Conservation (phyloP, 768 basidiomycete species). For the Baorangia bicolor region DNA sequence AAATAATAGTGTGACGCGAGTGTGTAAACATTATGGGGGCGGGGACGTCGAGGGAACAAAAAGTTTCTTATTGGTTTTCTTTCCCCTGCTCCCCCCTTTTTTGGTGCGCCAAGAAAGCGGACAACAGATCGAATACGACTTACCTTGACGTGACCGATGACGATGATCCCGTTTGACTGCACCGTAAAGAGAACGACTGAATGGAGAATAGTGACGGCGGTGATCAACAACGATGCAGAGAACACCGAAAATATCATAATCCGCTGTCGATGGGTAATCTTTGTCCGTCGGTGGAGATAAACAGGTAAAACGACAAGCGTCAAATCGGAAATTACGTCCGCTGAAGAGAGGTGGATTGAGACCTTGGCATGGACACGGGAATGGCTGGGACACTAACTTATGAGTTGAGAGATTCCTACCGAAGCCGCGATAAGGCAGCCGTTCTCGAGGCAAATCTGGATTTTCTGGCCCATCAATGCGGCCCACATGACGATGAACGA, state of each 20-base stretch:
- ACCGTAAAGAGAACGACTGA: constrained; percentile 5
- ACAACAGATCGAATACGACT: neutral
- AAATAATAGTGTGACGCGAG: no score
- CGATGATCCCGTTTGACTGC: neutral
- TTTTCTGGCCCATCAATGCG: constrained; percentile 16
- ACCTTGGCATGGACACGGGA: neutral
- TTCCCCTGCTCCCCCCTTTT: neutral
- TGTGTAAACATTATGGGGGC: neutral
- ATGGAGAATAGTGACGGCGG: constrained; percentile 20
- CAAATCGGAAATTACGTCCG: constrained; percentile 20
- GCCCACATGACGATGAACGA: constrained; percentile 27
- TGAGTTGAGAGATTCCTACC: constrained; percentile 18
- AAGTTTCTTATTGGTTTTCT: neutral
- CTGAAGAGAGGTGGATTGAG: constrained; percentile 3
- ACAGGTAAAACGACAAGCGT: constrained; percentile 20
- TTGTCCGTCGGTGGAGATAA: constrained; percentile 3
- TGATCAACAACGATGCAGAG: constrained; percentile 18
- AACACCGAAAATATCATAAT: constrained; percentile 22
- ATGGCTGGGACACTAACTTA: constrained; percentile 15
- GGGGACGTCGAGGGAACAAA: neutral
- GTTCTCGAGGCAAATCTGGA: constrained; percentile 2
- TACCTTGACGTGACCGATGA: constrained; percentile 26
- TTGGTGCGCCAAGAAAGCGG: neutral
- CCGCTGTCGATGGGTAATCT: constrained; percentile 10
- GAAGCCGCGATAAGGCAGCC: neutral